Evolutionary conservation across 345 rosid species (phyloP).

Genomic region (Garcia nutans): DNA sequence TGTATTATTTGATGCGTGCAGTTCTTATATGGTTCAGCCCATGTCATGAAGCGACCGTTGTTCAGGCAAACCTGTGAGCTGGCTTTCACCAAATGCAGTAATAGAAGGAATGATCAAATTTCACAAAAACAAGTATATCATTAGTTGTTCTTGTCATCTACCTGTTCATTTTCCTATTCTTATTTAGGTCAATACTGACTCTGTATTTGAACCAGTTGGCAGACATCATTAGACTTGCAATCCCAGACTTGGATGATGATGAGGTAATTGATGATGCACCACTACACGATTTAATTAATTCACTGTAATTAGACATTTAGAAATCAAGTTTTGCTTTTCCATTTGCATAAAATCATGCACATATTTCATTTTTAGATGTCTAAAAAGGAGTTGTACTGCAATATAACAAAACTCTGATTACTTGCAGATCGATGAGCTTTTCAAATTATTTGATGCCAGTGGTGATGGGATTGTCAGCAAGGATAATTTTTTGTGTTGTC

Average conservation of each 20-base stretch:
- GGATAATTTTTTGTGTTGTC: conserved; percentile 54
- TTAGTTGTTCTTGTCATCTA: neutral
- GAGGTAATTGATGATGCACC: conserved; percentile 45
- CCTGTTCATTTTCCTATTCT: neutral
- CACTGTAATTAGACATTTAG: neutral
- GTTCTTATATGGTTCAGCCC: conserved; percentile 82
- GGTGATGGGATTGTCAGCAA: conserved; percentile 53
- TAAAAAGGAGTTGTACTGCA: neutral
- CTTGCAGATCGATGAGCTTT: conserved; percentile 57
- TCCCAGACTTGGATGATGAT: conserved; percentile 48
- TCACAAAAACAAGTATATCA: conserved; percentile 60
- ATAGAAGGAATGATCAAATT: conserved; percentile 44
- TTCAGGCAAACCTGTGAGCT: conserved; percentile 68
- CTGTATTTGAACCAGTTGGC: conserved; percentile 50
- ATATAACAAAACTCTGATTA: neutral
- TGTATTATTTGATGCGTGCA: conserved; percentile 37
- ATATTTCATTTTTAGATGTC: too few species aligned
- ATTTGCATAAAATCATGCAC: neutral
- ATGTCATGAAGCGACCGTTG: conserved; percentile 59
- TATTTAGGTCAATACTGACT: conserved; percentile 19
- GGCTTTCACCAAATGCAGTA: conserved; percentile 60
- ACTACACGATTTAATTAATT: neutral
- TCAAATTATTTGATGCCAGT: conserved; percentile 48
- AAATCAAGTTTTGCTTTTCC: neutral
- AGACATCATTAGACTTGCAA: conserved; percentile 46